Base-by-base conservation (phyloP, 23 red algal species). In the Gracilaria gracilis region DNA sequence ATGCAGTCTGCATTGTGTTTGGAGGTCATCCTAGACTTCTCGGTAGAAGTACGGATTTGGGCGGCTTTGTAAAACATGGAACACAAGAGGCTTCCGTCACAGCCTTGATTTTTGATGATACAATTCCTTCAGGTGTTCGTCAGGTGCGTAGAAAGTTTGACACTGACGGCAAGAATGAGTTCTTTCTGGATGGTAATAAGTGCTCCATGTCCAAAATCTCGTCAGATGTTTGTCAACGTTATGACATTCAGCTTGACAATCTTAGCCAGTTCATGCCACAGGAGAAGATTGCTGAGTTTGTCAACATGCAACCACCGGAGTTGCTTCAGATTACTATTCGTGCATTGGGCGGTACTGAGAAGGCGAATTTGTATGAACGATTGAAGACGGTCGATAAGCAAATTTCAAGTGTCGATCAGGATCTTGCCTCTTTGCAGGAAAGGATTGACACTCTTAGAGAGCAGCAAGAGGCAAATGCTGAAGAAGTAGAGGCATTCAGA, bases 191-290 rank as follows among this genome's bases (percentile, higher is more conserved):
- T 69, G 90, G 91, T 6, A 51, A 19, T 0, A 53, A 54, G 0
- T 91, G 71, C 47, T 50, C 57, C 25, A 55, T 86, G 69, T 57
- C 50, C 7, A 87, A 75, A 38, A 42, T 92, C 59, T 57, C 88
- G 46, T 61, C 72, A 15, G 74, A 95, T 35, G 83, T 95, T 42
- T 71, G 84, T 39, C 24, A 74, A 79, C 55, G 62, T 24, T 95
- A 91, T 57, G 92, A 99, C 61, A 99, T 99, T 83, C 97, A 99
- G 70, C 75, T 99, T 50, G 97, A 99, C 33, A 99, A 99, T 25
- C 39, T 99, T 14, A 96, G 97, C 80, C 80, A 93, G 64, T 99
- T 99, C 57, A 93, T 96, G 86, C 97, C 97, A 2, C 97, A 99
- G 81, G 97, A 99, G 57, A 86, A 95, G 64, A 93, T 99, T 61